Evolutionary conservation across 768 basidiomycete genomes (phyloP), one percentile per base, ranked within the genome.

Genomic region (Pisolithus tinctorius): DNA sequence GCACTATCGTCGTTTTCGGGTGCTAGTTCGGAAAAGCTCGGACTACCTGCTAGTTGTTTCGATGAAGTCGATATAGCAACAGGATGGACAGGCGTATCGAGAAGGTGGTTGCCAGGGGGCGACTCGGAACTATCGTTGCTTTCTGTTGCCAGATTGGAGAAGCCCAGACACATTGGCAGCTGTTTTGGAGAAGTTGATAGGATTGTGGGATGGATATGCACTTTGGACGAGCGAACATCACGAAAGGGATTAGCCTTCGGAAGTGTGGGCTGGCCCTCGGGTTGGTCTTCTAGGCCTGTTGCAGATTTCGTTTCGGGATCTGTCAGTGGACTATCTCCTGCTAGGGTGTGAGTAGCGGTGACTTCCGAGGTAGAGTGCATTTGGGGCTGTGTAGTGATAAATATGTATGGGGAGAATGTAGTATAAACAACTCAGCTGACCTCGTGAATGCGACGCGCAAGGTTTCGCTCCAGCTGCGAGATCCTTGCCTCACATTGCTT

Each of bases 401-500:
- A 46, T 44, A 46, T 44, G 44, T 47, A 45, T 42, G 29, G 55
- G 52, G 45, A 54, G 51, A 55, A 58, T 54, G 57, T 52, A 27
- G 34, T 49, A 29, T 53, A 54, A 55, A 41, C 54, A 30, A 46
- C 2, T 55, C 50, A 42, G 43, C 57, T 45, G 49, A 58, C 62
- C 55, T 64, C 58, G 48, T 69, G 69, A 50, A 81, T 65, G 36
- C 71, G 60, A 47, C 72, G 73, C 0, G 79, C 77, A 11, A 81
- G 63, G 29, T 65, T 68, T 9, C 63, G 70, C 59, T 82, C 79
- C 11, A 83, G 62, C 14, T 72, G 71, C 4, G 58, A 57, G 40
- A 81, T 72, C 53, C 74, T 73, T 41, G 63, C 65, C 52, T 76
- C 73, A 20, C 77, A 65, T 47, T 71, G 65, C 49, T 65, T 67